Conservation (phyloP, 169 alveolate species). For the Plasmodium sp. region DNA sequence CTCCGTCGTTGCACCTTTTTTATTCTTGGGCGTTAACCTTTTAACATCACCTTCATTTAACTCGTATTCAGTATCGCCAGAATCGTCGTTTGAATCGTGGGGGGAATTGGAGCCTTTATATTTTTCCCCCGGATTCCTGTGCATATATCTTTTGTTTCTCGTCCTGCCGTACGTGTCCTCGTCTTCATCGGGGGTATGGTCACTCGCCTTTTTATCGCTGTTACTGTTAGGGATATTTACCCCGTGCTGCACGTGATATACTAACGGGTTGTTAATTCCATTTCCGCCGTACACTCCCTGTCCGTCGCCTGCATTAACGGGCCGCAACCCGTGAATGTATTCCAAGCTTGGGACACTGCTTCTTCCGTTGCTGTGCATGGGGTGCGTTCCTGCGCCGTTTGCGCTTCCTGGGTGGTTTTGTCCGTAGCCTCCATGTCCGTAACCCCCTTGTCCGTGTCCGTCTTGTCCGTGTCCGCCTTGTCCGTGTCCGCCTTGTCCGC, state of each 20-base stretch:
- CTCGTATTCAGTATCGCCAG: constrained; percentile 16
- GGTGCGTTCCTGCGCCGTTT: background rate
- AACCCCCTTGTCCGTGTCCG: background rate
- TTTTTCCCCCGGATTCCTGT: background rate
- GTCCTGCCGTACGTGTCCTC: background rate
- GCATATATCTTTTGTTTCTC: constrained; percentile 3
- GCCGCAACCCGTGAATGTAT: background rate
- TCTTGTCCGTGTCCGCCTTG: background rate
- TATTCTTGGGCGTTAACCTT: background rate
- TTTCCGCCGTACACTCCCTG: background rate
- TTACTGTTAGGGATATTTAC: background rate
- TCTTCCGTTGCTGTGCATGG: background rate
- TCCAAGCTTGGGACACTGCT: background rate
- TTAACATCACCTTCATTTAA: background rate
- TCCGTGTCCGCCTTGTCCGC: background rate
- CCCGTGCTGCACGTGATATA: constrained; percentile 28
- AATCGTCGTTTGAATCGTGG: background rate
- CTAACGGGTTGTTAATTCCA: background rate
- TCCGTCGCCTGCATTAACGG: constrained; percentile 7
- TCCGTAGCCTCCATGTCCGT: background rate
- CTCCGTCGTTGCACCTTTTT: background rate
- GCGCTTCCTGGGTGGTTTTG: background rate
- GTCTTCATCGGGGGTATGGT: background rate
- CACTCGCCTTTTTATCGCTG: background rate
- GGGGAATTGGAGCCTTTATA: background rate